phyloP scores from a whole-genome alignment of 441 rosid genomes.

The Pelargonium cotyledonis region DNA sequence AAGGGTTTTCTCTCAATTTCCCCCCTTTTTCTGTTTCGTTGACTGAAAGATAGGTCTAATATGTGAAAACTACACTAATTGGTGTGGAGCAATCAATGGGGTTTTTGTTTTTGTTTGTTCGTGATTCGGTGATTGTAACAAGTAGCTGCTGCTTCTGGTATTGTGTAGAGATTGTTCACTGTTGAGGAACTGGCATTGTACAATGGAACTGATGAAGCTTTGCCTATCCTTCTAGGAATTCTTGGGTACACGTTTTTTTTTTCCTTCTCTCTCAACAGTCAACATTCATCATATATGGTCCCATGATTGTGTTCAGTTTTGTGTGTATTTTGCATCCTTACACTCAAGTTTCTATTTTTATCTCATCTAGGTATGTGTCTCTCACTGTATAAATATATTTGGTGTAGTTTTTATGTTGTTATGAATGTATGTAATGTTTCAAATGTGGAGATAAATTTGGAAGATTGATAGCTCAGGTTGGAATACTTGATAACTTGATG shows the following conservation, averaged over 20 bases:
- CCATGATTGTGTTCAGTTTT: neutral
- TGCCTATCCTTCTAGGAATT: slow-evolving; percentile 73
- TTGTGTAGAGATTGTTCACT: slow-evolving; percentile 48
- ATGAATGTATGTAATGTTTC: neutral
- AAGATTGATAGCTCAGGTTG: neutral
- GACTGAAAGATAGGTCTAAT: no score
- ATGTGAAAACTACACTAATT: neutral
- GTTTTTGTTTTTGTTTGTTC: neutral
- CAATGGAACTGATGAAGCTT: slow-evolving; percentile 68
- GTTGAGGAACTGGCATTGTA: slow-evolving; percentile 58
- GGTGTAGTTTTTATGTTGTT: neutral
- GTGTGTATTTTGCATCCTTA: neutral
- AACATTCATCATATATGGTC: neutral
- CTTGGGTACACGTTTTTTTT: slow-evolving; percentile 49
- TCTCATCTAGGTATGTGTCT: neutral
- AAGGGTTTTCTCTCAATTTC: neutral
- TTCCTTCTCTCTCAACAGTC: no score
- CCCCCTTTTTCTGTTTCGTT: neutral
- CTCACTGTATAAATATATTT: neutral
- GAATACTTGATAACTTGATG: neutral
- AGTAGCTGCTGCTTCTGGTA: neutral
- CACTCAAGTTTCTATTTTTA: neutral
- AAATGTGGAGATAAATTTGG: no score
- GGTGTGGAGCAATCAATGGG: neutral
- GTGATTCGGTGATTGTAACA: neutral